Percentiles rank a stretch among this genome's conserved stretches.
Evolutionary conservation across 2,329 filamentous ascomycete species (phyloP).

Genomic region (Bertia moriformis): DNA sequence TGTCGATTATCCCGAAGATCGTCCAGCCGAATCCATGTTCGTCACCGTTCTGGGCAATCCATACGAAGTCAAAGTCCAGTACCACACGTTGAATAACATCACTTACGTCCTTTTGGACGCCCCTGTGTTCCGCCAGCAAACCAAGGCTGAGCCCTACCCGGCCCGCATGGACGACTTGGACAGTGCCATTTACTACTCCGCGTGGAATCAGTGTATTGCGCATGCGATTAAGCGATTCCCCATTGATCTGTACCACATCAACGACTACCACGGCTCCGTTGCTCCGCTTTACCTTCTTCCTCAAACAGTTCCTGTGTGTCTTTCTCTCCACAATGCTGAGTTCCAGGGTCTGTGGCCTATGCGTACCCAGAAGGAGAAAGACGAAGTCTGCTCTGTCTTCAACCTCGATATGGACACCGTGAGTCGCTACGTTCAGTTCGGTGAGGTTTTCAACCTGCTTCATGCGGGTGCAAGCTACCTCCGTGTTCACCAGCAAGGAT

Average conservation of each 20-base stretch:
- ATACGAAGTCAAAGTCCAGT: slow-evolving; percentile 49
- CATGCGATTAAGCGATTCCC: slow-evolving; percentile 46
- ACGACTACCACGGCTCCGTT: slow-evolving; percentile 48
- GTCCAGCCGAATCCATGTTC: slow-evolving; percentile 42
- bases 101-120: slow-evolving; percentile 55
- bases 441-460: slow-evolving; percentile 54
- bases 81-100: slow-evolving; percentile 48
- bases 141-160: slow-evolving; percentile 47
- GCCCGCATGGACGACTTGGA: slow-evolving; percentile 57
- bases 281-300: slow-evolving; percentile 53
- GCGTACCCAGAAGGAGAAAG: slow-evolving; percentile 42
- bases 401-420: slow-evolving; percentile 42
- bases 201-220: slow-evolving; percentile 58
- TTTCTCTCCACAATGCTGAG: slow-evolving; percentile 56
- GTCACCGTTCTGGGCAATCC: slow-evolving; percentile 44
- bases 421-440: slow-evolving; percentile 49
- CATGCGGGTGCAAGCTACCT: slow-evolving; percentile 54
- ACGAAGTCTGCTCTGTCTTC: slow-evolving; percentile 51
- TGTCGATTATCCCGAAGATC: slow-evolving; percentile 46
- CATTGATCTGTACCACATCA: slow-evolving; percentile 51
- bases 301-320: slow-evolving; percentile 41
- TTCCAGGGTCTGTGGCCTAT: slow-evolving; percentile 59
- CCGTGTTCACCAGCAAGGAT: slow-evolving; percentile 51
- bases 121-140: slow-evolving; percentile 50
- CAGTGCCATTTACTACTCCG: slow-evolving; percentile 53